phyloP scores from a whole-genome alignment of 768 basidiomycete genomes.

The Candolleomyces aberdarensis region DNA sequence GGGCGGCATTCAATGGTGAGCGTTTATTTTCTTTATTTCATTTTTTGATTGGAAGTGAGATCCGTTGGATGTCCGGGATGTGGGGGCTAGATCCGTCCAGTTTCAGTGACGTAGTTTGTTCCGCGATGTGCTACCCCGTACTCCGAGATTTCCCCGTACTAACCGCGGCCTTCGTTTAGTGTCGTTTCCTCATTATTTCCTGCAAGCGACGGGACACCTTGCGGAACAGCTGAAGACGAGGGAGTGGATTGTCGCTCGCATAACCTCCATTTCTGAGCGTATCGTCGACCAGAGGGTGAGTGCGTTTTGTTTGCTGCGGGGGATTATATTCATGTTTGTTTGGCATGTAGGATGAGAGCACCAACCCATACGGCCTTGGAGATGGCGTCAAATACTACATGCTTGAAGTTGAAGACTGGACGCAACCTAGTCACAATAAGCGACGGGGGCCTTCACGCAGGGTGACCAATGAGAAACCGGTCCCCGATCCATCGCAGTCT shows the following conservation, averaged over 20 bases:
- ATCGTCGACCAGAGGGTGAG: constrained; percentile 78
- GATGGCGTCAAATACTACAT: constrained; percentile 92
- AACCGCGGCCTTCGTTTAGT: constrained; percentile 47
- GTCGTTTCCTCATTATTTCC: constrained; percentile 96
- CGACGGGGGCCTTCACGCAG: constrained; percentile 55
- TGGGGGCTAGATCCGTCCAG: too few relatives aligned
- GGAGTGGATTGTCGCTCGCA: constrained; percentile 94
- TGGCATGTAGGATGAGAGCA: constrained; percentile 61
- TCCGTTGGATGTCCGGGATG: neutral
- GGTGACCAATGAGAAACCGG: constrained; percentile 35
- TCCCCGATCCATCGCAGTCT: constrained; percentile 34
- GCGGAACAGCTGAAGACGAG: constrained; percentile 86
- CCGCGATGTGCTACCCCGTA: constrained; percentile 5
- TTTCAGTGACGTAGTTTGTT: neutral
- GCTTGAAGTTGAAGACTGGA: constrained; percentile 94
- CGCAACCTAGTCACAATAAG: constrained; percentile 67
- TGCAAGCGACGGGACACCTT: constrained; percentile 81
- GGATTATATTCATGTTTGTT: neutral
- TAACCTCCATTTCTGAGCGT: constrained; percentile 83
- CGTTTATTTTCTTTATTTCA: constrained; percentile 1
- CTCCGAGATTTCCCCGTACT: constrained; percentile 35
- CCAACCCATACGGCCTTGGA: constrained; percentile 86
- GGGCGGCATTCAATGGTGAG: constrained; percentile 98
- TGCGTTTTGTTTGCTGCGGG: constrained; percentile 10
- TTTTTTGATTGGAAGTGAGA: neutral